phyloP scores from a whole-genome alignment of 495 filamentous ascomycete species.

The Lepidopterella palustris region DNA sequence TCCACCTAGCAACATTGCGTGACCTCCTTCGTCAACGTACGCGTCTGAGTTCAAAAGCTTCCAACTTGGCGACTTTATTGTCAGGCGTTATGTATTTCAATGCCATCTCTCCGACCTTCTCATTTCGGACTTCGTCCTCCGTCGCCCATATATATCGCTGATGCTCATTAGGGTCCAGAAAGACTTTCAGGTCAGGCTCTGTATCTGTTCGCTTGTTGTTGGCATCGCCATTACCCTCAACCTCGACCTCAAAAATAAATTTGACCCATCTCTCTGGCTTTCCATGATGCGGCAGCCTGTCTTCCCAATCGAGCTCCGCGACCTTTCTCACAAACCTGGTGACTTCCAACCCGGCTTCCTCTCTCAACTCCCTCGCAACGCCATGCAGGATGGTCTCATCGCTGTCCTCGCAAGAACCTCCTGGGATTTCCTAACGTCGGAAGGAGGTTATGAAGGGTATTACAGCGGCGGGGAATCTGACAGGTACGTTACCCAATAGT shows the following conservation, averaged over 20 bases:
- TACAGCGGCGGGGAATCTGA: background rate
- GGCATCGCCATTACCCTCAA: conserved; percentile 10
- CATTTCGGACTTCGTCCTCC: conserved; percentile 31
- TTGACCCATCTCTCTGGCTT: conserved; percentile 33
- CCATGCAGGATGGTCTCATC: conserved; percentile 50
- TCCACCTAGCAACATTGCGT: background rate
- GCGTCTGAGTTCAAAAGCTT: conserved; percentile 14
- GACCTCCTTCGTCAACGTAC: background rate
- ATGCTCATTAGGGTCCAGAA: conserved; percentile 33
- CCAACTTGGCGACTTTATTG: conserved; percentile 24
- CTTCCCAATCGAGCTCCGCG: conserved; percentile 29
- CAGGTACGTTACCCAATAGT: conserved; percentile 24
- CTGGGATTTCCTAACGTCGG: conserved; percentile 51
- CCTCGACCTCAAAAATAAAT: conserved; percentile 36
- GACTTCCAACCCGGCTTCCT: conserved; percentile 53
- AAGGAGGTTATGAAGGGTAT: background rate
- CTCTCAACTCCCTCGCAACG: conserved; percentile 49
- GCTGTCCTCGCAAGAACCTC: conserved; percentile 46
- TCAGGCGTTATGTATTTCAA: conserved; percentile 13
- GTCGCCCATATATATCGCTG: conserved; percentile 32
- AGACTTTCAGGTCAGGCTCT: background rate
- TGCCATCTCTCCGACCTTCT: conserved; percentile 4
- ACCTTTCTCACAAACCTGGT: conserved; percentile 42
- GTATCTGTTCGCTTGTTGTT: background rate
- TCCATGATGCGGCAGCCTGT: conserved; percentile 4